Evolutionary conservation across 2,329 filamentous ascomycete species (phyloP), one percentile per base, ranked within the genome.

Genomic region (Neopestalotiopsis sp.): DNA sequence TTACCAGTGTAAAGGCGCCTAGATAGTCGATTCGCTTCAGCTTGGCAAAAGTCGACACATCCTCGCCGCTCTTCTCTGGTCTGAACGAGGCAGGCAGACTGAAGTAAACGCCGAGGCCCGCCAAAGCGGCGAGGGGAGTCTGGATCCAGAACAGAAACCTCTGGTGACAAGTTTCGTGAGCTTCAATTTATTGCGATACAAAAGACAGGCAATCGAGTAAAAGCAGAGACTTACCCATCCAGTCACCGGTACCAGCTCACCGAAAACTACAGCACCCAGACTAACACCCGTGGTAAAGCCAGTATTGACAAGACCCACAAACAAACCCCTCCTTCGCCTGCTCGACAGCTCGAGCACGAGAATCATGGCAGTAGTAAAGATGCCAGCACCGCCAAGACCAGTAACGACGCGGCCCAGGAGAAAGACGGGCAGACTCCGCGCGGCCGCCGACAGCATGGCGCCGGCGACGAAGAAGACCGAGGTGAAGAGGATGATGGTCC

Each of bases 131-230:
- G 2, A 92, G 73, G 0, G 93, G 92, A 1, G 89, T 86, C 77
- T 97, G 94, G 3, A 89, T 80, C 82, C 89, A 91, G 77, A 96
- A 96, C 1, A 97, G 81, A 4, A 89, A 85, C 73, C 93, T 86
- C 92, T 92, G 73, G 17, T 70, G 53, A 34, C 63, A 45, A 24
- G 7, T 65, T 13, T 28, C 7, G 53, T 67, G 3, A 67, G 65
- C 49, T 40, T 1, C 4, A 6, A 28, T 28, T 6, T 24, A 38
- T 38, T 38, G 34, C 42, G 32, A 28, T 28, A 28, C 24, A 28
- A 28, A 28, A 3, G 24, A 28, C 24, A 28, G 24, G 24, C 12
- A 28, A 9, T 14, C 6, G 34, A 38, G 20, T 13, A 9, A 24
- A 66, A 5, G 17, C 9, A 9, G 34, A 7, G 34, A 77, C 88